phyloP scores from a whole-genome alignment of 2,329 filamentous ascomycete genomes.

The Furcasterigmium furcatum region DNA sequence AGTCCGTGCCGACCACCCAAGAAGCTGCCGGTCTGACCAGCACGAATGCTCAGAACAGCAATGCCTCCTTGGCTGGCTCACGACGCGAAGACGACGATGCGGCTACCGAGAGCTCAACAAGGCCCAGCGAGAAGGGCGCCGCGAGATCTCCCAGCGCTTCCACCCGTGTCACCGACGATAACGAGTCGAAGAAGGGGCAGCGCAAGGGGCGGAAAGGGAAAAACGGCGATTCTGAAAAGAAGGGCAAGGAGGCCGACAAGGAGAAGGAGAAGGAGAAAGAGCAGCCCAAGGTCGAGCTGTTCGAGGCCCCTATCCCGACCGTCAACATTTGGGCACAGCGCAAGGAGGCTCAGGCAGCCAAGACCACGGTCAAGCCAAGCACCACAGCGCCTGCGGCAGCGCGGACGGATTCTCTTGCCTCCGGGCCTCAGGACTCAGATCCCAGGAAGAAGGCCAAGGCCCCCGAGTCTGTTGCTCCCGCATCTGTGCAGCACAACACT shows the following conservation, averaged over 20 bases:
- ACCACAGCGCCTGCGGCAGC: slow-evolving; percentile 11
- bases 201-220: slow-evolving; percentile 56
- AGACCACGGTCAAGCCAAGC: slow-evolving; percentile 46
- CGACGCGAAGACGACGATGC: slow-evolving; percentile 34
- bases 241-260: slow-evolving; percentile 49
- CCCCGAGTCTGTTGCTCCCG: slow-evolving; percentile 15
- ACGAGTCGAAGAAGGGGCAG: slow-evolving; percentile 54
- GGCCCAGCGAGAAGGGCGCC: slow-evolving; percentile 37
- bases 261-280: slow-evolving; percentile 58
- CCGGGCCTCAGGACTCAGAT: slow-evolving; percentile 40
- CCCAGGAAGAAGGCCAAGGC: slow-evolving; percentile 33
- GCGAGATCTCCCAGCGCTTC: slow-evolving; percentile 60
- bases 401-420: slow-evolving; percentile 5
- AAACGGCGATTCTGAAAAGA: slow-evolving; percentile 43
- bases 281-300: slow-evolving; percentile 61
- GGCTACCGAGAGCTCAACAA: slow-evolving; percentile 35
- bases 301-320: slow-evolving; percentile 75
- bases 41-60: slow-evolving; percentile 14
- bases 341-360: slow-evolving; percentile 60
- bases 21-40: background rate
- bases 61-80: slow-evolving; percentile 32
- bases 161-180: slow-evolving; percentile 66
- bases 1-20: background rate
- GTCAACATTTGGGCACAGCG: slow-evolving; percentile 90
- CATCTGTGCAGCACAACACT: slow-evolving; percentile 25